Conservation (phyloP, 2,329 filamentous ascomycete species). For the Thielaviopsis ethacetica region DNA sequence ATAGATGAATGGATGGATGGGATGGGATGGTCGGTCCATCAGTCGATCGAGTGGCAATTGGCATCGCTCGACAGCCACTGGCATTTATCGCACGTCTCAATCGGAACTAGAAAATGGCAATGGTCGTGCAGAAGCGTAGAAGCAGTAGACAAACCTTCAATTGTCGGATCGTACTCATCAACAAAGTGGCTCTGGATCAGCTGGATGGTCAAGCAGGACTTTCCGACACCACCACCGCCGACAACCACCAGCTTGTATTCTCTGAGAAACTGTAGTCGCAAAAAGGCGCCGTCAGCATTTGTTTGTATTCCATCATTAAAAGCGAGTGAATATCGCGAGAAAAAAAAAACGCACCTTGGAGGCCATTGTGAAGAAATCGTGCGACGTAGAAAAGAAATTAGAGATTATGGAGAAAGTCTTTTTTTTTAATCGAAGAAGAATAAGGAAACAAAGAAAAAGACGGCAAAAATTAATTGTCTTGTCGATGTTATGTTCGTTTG, state of each 20-base stretch:
- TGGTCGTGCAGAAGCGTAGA: constrained; percentile 5
- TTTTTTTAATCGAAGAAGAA: neutral
- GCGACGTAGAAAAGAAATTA: neutral
- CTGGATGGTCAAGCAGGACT: constrained; percentile 98
- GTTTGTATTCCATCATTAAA: neutral
- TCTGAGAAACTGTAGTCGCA: constrained; percentile 50
- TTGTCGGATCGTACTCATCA: constrained; percentile 98
- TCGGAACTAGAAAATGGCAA: neutral
- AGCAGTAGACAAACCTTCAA: constrained; percentile 57
- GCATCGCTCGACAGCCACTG: neutral
- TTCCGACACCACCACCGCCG: constrained; percentile 94
- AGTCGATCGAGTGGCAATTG: neutral
- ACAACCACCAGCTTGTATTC: constrained; percentile 96
- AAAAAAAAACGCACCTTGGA: constrained; percentile 21
- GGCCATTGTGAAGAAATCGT: constrained; percentile 20
- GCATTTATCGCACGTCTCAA: neutral
- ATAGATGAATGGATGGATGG: too few species aligned
- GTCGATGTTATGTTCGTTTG: neutral
- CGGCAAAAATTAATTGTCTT: neutral
- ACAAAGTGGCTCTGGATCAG: constrained; percentile 93
- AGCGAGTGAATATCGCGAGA: neutral
- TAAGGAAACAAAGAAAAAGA: neutral
- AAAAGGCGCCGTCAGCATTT: constrained; percentile 2
- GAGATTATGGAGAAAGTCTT: neutral
- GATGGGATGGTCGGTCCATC: too few species aligned